A percentile compares a stretch with the other conserved stretches of the same genome.
These are phyloP conservation scores for Backusella tuberculispora DNA, from an alignment of 192 early-diverging fungal species.

Conservation along the genomic window DNA sequence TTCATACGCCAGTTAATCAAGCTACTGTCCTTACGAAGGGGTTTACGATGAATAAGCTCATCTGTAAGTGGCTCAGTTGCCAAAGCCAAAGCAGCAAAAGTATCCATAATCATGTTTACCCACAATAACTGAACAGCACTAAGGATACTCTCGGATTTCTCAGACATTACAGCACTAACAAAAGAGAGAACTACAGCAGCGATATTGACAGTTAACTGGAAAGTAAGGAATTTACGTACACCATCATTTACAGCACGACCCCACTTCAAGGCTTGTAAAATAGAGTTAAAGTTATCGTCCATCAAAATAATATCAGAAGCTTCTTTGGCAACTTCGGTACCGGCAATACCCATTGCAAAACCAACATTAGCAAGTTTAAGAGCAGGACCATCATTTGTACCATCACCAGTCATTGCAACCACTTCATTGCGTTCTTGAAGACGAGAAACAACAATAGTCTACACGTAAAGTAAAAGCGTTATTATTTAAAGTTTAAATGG, in stretches of 20 bases:
- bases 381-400: conserved; percentile 87
- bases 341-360: conserved; percentile 92
- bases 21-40: conserved; percentile 72
- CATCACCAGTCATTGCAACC: conserved; percentile 85
- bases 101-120: conserved; percentile 97
- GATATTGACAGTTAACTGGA: conserved; percentile 86
- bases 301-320: conserved; percentile 83
- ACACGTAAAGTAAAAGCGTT: conserved; percentile 38
- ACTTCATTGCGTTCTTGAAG: conserved; percentile 73
- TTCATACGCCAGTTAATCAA: conserved; percentile 90
- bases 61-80: conserved; percentile 90
- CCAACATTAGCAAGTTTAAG: conserved; percentile 90
- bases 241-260: conserved; percentile 81
- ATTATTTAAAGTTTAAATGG: background rate
- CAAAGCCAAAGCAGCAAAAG: conserved; percentile 89
- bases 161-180: conserved; percentile 64
- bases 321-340: conserved; percentile 86
- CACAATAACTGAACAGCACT: conserved; percentile 92
- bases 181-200: conserved; percentile 77
- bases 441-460: conserved; percentile 76
- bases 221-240: conserved; percentile 87
- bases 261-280: conserved; percentile 82
- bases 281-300: conserved; percentile 89
- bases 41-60: conserved; percentile 80
- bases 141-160: conserved; percentile 72